Evolutionary conservation across 345 rosid genomes (phyloP), one percentile per base, ranked within the genome.

Genomic region (Cochlearia excelsa): DNA sequence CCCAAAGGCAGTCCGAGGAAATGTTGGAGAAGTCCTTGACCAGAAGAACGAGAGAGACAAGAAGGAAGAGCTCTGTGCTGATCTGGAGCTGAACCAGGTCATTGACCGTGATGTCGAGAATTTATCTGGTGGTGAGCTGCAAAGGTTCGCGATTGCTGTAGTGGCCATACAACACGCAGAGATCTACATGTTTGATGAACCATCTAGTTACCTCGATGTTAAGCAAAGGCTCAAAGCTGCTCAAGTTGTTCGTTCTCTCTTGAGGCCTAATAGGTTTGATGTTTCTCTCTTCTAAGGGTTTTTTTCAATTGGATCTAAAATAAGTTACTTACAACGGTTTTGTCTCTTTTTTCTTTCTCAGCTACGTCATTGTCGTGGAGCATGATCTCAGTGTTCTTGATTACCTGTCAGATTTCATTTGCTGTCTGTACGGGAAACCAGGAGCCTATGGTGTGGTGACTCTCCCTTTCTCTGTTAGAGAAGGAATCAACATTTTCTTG

Each of bases 151-250:
- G 3, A 54, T 54, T 54, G 59, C 59, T 9, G 46, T 16, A 1
- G 35, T 27, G 27, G 42, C 30, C 35, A 1, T 54, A 0, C n/a
- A 39, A 43, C 27, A 54, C 8, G 59, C 59, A 1, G 46, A 2
- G 9, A 54, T 39, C 9, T 54, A 54, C 34, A 40, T 54, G 59
- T 54, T 54, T 54, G 59, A 54, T 54, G 59, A 54, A 6, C 59
- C 59, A 10, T 54, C 59, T 2, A 54, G 46, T 10, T 54, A 4
- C 33, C 59, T 54, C 3, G 59, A 39, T 27, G 46, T 39, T 30
- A 54, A 30, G 35, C 59, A 54, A 39, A 39, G 46, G 28, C 46
- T 54, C 9, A 39, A 39, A 27, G 46, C 46, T 54, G 59, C 59
- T 54, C 35, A 54, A 54, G 59, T 39, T 27, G 8, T 54, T 27